phyloP scores from a whole-genome alignment of 208 protist species.

The Naegleria lovaniensis region DNA sequence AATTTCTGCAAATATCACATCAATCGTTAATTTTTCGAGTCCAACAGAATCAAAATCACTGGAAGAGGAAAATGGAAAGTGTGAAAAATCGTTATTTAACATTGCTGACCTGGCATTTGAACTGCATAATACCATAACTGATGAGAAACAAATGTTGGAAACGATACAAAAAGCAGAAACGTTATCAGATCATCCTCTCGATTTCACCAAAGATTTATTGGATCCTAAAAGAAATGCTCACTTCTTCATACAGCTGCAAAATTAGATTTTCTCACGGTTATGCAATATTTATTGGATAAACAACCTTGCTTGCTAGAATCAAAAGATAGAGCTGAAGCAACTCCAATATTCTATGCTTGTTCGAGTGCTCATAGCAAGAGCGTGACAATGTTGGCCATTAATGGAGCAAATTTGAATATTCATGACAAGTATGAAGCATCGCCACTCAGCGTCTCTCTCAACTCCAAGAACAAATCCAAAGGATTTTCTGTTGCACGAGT shows the following conservation, averaged over 20 bases:
- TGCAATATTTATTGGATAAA: not conserved
- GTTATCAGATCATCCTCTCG: not conserved
- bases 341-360: conserved; percentile 15
- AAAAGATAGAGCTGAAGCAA: not conserved
- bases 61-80: not conserved
- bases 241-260: conserved; percentile 10
- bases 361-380: not conserved
- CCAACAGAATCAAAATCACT: not conserved
- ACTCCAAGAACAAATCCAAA: not conserved
- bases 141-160: not conserved
- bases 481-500: not conserved
- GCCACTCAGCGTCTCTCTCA: not conserved
- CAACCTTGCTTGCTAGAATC: not conserved
- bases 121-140: not conserved
- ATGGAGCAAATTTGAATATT: not conserved
- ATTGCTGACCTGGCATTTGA: not conserved
- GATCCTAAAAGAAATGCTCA: not conserved
- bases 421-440: conserved; percentile 6
- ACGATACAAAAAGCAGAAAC: not conserved
- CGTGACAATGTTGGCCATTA: not conserved
- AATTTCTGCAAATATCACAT: not conserved
- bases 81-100: not conserved
- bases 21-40: not conserved
- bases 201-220: not conserved
- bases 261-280: not conserved